Conservation (phyloP, 2,329 filamentous ascomycete species). For the Penicillium thymicola region DNA sequence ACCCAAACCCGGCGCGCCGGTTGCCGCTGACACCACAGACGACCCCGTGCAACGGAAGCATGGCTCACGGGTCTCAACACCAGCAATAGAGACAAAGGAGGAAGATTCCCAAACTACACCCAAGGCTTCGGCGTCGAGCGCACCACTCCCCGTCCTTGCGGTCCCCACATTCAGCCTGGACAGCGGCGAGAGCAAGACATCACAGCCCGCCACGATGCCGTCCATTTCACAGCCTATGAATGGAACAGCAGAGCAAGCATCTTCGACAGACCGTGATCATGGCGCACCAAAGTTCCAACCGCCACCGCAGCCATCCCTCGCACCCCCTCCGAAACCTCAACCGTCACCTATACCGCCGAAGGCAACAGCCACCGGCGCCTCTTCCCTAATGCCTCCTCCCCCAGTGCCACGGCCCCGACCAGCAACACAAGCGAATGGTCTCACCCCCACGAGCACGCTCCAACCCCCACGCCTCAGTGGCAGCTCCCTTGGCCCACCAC, state of each 20-base stretch:
- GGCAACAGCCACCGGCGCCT: slow-evolving; percentile 10
- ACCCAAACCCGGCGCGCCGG: slow-evolving; percentile 15
- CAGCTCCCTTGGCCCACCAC: slow-evolving; percentile 39
- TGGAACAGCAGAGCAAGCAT: background rate
- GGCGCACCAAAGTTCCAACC: slow-evolving; percentile 4
- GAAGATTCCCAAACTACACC: slow-evolving; percentile 36
- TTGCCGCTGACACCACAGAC: slow-evolving; percentile 9
- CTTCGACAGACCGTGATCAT: slow-evolving; percentile 11
- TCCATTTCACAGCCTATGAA: slow-evolving; percentile 6
- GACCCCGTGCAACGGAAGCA: slow-evolving; percentile 9
- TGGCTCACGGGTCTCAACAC: slow-evolving; percentile 5
- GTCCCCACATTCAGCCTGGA: slow-evolving; percentile 36
- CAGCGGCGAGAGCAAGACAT: slow-evolving; percentile 12
- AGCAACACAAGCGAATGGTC: slow-evolving; percentile 22
- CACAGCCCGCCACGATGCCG: slow-evolving; percentile 5
- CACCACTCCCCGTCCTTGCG: slow-evolving; percentile 20
- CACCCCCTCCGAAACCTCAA: slow-evolving; percentile 12
- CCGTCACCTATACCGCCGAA: slow-evolving; percentile 7
- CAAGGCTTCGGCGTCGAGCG: slow-evolving; percentile 32
- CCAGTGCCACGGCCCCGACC: slow-evolving; percentile 30
- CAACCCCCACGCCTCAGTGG: slow-evolving; percentile 31
- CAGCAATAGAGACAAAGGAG: slow-evolving; percentile 11
- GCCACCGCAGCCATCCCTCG: slow-evolving; percentile 8
- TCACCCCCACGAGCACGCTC: slow-evolving; percentile 13
- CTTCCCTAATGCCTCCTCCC: slow-evolving; percentile 37